Conservation (phyloP, 495 filamentous ascomycete species). For the Penicillium samsonianum region DNA sequence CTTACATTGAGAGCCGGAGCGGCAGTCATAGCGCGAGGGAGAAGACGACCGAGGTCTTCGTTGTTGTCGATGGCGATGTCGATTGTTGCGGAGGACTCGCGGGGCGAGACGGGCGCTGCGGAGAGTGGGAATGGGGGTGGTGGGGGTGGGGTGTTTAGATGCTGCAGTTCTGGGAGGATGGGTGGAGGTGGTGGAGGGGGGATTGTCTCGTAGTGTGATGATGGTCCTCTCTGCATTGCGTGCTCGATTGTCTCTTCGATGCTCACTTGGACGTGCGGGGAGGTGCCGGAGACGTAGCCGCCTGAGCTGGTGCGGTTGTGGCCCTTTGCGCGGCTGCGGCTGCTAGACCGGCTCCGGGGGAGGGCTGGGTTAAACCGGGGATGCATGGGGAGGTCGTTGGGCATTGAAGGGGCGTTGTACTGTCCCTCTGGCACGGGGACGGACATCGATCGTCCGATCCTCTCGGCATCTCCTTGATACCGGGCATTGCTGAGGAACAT, state of each 20-base stretch:
- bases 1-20: slow-evolving; percentile 34
- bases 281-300: slow-evolving; percentile 33
- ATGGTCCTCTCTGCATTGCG: slow-evolving; percentile 40
- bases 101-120: slow-evolving; percentile 36
- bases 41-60: slow-evolving; percentile 36
- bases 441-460: slow-evolving; percentile 67
- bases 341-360: slow-evolving; percentile 51
- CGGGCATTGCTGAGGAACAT: slow-evolving; percentile 61
- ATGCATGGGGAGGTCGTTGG: slow-evolving; percentile 53
- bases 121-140: slow-evolving; percentile 47
- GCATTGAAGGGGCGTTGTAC: slow-evolving; percentile 38
- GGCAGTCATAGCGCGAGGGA: slow-evolving; percentile 46
- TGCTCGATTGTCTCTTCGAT: slow-evolving; percentile 66
- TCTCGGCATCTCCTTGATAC: slow-evolving; percentile 61
- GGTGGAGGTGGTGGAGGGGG: slow-evolving; percentile 64
- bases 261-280: slow-evolving; percentile 47
- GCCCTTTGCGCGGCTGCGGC: slow-evolving; percentile 39
- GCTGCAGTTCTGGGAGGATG: slow-evolving; percentile 80
- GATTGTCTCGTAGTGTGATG: slow-evolving; percentile 56
- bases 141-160: slow-evolving; percentile 70
- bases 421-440: slow-evolving; percentile 66
- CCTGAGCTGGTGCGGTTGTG: slow-evolving; percentile 40
- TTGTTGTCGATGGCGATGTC: slow-evolving; percentile 76
- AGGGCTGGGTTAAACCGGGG: slow-evolving; percentile 58
- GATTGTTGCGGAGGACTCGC: slow-evolving; percentile 59